Conservation (phyloP, 2,329 filamentous ascomycete genomes). For the Fusarium nelsonii region DNA sequence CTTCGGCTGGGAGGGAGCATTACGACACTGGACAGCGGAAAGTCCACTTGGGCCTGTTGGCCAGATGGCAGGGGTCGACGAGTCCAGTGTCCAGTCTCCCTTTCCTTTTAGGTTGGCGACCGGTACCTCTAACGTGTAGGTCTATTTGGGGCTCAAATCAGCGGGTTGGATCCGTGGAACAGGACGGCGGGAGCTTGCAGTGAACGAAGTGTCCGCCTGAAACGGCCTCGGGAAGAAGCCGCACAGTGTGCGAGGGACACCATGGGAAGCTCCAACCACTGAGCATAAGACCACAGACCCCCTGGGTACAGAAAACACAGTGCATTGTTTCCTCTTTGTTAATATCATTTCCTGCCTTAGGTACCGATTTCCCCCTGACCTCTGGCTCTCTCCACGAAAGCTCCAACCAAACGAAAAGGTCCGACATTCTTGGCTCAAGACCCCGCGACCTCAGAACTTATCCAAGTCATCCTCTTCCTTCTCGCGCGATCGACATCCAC, state of each 20-base stretch:
- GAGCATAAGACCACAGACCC: background rate
- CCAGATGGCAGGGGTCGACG: conserved; percentile 25
- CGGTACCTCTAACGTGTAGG: conserved; percentile 8
- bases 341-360: conserved; percentile 38
- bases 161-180: conserved; percentile 2
- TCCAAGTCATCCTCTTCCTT: conserved; percentile 48
- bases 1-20: conserved; percentile 35
- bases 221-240: conserved; percentile 25
- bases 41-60: conserved; percentile 26
- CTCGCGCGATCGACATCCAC: conserved; percentile 46
- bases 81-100: conserved; percentile 11
- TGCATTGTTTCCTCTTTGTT: conserved; percentile 16
- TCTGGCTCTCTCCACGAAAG: conserved; percentile 46
- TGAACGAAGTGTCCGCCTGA: conserved; percentile 2
- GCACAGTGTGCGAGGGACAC: conserved; percentile 36
- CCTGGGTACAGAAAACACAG: conserved; percentile 24
- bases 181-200: conserved; percentile 18
- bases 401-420: conserved; percentile 50
- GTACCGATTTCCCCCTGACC: conserved; percentile 42
- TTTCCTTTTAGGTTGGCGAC: conserved; percentile 16
- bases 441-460: conserved; percentile 50
- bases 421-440: conserved; percentile 48
- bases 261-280: background rate
- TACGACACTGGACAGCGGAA: conserved; percentile 41
- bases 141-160: conserved; percentile 9